These are phyloP conservation scores for Ascobolus immersus DNA, from an alignment of 495 filamentous ascomycete species.

Conservation along the genomic window DNA sequence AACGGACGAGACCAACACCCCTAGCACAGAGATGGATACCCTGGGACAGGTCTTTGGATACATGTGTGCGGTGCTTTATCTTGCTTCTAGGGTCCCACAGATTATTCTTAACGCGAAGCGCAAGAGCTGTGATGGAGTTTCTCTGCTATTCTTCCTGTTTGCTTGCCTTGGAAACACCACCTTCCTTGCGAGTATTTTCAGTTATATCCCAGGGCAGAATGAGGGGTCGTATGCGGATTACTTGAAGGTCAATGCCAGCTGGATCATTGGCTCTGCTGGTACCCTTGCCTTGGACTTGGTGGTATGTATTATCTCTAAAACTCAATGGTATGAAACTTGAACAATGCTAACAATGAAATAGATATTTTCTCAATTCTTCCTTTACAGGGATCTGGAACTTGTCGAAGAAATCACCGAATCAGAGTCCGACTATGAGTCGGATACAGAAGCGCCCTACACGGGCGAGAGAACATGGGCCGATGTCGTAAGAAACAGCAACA, in stretches of 20 bases:
- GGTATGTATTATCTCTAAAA: background rate
- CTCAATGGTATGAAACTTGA: too few relatives aligned
- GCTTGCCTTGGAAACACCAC: slow-evolving; percentile 85
- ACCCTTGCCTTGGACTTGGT: slow-evolving; percentile 57
- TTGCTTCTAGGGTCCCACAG: slow-evolving; percentile 69
- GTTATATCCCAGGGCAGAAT: slow-evolving; percentile 42
- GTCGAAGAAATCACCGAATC: too few relatives aligned
- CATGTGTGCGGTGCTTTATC: slow-evolving; percentile 62
- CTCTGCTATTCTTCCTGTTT: slow-evolving; percentile 84
- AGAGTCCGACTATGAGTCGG: too few relatives aligned
- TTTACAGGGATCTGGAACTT: too few relatives aligned
- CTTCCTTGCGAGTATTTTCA: slow-evolving; percentile 76
- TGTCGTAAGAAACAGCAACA: too few relatives aligned
- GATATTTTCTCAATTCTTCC: too few relatives aligned
- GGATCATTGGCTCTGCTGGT: slow-evolving; percentile 72
- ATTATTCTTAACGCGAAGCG: slow-evolving; percentile 69
- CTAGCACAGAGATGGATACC: slow-evolving; percentile 10
- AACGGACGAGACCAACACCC: slow-evolving; percentile 5
- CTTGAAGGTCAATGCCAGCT: slow-evolving; percentile 64
- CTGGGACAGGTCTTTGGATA: slow-evolving; percentile 73
- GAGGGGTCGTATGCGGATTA: slow-evolving; percentile 47
- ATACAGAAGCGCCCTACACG: too few relatives aligned
- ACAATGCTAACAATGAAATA: too few relatives aligned
- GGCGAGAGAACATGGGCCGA: too few relatives aligned
- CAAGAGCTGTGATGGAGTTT: slow-evolving; percentile 75